Percentiles rank a stretch among this genome's conserved stretches.
Evolutionary conservation across 768 basidiomycete species (phyloP).

Genomic region (Phaeotremella skinneri): DNA sequence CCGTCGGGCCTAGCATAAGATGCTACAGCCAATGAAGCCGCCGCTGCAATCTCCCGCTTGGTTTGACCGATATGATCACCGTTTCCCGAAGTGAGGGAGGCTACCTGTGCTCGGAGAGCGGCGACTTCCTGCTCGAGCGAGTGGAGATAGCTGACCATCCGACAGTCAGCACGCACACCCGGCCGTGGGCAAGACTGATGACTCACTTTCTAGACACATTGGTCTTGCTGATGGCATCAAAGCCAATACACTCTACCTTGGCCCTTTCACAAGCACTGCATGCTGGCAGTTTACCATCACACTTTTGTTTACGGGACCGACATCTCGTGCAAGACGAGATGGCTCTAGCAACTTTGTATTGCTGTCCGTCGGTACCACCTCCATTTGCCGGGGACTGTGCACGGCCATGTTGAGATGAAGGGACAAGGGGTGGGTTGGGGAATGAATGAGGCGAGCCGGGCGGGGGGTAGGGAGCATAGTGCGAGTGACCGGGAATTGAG

Average conservation of each 20-base stretch:
- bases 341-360: slow-evolving; percentile 50
- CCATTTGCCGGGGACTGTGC: slow-evolving; percentile 5
- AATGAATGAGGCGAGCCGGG: not conserved
- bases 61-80: slow-evolving; percentile 16
- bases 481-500: not conserved
- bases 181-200: not conserved
- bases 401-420: not conserved
- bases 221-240: slow-evolving; percentile 52
- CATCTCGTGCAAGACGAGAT: slow-evolving; percentile 52
- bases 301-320: slow-evolving; percentile 50
- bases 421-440: not conserved
- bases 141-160: slow-evolving; percentile 46
- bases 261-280: slow-evolving; percentile 51
- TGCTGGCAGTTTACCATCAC: slow-evolving; percentile 52
- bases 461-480: not conserved
- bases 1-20: slow-evolving; percentile 1
- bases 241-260: slow-evolving; percentile 53
- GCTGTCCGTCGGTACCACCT: slow-evolving; percentile 15
- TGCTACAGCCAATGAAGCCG: slow-evolving; percentile 21
- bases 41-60: slow-evolving; percentile 25
- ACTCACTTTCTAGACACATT: slow-evolving; percentile 47
- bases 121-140: slow-evolving; percentile 52
- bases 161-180: slow-evolving; percentile 8
- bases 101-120: slow-evolving; percentile 46
- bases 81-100: slow-evolving; percentile 19